A percentile compares a stretch with the other conserved stretches of the same genome.
Evolutionary conservation across 164 flowering plant genomes (phyloP).

Genomic region (Stephania yunnanensis): DNA sequence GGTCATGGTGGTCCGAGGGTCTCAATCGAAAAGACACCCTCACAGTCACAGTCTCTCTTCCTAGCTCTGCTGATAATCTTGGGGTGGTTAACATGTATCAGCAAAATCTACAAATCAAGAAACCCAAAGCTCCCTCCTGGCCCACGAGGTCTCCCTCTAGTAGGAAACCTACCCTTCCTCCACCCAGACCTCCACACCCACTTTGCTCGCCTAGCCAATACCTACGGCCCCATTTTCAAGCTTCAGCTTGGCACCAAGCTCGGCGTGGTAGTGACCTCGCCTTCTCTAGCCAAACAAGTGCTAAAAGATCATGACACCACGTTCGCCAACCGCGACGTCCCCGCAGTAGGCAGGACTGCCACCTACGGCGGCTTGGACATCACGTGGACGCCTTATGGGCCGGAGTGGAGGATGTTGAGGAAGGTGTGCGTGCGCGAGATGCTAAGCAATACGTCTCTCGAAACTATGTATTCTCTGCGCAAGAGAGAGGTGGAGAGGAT

Average conservation of each 20-base stretch:
- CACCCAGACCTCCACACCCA: conserved; percentile 18
- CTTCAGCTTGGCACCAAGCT: conserved; percentile 23
- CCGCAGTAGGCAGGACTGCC: not conserved
- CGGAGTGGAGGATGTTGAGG: conserved; percentile 29
- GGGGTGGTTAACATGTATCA: not conserved
- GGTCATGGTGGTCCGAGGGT: not conserved
- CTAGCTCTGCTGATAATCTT: not conserved
- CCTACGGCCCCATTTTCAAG: conserved; percentile 27
- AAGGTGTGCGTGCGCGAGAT: conserved; percentile 24
- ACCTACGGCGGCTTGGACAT: conserved; percentile 25
- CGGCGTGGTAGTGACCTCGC: conserved; percentile 22
- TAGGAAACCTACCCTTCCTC: conserved; percentile 24
- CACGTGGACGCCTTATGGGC: conserved; percentile 17
- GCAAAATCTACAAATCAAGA: not conserved
- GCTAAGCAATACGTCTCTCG: conserved; percentile 18
- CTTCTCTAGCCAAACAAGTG: conserved; percentile 20
- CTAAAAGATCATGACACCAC: conserved; percentile 21
- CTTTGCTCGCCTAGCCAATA: conserved; percentile 16
- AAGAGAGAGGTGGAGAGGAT: conserved; percentile 13
- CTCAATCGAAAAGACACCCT: not conserved
- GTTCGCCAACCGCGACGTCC: conserved; percentile 28
- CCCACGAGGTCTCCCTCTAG: conserved; percentile 4
- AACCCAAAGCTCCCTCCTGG: not conserved
- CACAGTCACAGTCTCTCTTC: not conserved
- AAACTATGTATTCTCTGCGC: conserved; percentile 15